Conservation (phyloP, 257 asterid species). For the Solanum arcanum region DNA sequence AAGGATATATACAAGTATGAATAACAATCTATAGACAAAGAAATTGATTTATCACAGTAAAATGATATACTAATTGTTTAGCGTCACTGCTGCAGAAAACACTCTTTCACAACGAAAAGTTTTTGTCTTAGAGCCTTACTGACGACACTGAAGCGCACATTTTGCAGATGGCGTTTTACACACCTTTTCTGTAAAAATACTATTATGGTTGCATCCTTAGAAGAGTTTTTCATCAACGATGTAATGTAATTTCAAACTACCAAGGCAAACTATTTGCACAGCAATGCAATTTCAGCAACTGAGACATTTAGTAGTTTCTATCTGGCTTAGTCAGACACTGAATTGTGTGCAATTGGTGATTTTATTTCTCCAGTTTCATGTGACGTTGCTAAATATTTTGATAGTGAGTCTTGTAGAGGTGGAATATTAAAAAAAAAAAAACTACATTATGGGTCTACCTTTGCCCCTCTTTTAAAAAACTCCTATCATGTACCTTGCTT, state of each 20-base stretch:
- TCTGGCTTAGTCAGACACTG: background rate
- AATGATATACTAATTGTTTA: background rate
- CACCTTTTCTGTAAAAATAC: background rate
- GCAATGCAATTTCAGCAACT: background rate
- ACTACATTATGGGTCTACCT: background rate
- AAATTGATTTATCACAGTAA: background rate
- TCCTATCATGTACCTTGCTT: background rate
- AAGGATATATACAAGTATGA: background rate
- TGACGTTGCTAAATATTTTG: background rate
- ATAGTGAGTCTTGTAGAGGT: background rate
- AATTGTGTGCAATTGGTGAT: background rate
- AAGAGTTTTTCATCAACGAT: background rate
- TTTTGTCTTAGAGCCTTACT: background rate
- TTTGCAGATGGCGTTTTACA: background rate
- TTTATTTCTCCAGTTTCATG: background rate
- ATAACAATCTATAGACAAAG: background rate
- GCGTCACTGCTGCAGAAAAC: background rate
- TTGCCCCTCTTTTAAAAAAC: background rate
- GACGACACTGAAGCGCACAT: background rate
- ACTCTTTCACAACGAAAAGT: background rate
- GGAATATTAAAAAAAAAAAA: background rate
- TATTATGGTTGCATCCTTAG: background rate
- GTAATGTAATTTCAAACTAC: background rate
- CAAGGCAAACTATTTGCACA: background rate
- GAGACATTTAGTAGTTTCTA: background rate